Percentiles rank a stretch among this genome's conserved stretches.
phyloP scores from a whole-genome alignment of 192 early-diverging fungal genomes.

The Dissophora ornata region DNA sequence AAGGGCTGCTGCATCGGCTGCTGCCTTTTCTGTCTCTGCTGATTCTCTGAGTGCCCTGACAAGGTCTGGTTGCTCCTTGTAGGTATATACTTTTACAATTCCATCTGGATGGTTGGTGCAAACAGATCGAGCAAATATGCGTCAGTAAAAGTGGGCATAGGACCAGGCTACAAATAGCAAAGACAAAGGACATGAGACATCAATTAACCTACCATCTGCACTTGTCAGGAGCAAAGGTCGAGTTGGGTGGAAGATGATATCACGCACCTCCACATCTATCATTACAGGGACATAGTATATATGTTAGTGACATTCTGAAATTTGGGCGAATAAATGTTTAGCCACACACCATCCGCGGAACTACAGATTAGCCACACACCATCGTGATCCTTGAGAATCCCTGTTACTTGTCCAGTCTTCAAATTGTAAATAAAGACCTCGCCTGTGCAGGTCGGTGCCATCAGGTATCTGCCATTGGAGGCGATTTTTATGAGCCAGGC shows the following conservation, averaged over 20 bases:
- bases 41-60: conserved; percentile 37
- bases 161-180: too few species aligned
- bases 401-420: conserved; percentile 78
- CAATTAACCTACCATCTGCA: conserved; percentile 74
- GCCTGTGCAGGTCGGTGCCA: conserved; percentile 91
- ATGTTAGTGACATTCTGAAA: too few species aligned
- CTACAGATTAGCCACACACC: too few species aligned
- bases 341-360: too few species aligned
- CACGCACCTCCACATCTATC: conserved; percentile 89
- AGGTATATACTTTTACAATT: conserved; percentile 71
- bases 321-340: too few species aligned
- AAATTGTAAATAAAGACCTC: conserved; percentile 88
- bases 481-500: conserved; percentile 95
- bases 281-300: too few species aligned
- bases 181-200: too few species aligned
- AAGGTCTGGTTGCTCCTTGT: conserved; percentile 43
- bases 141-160: too few species aligned
- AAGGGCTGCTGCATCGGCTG: conserved; percentile 25
- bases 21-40: conserved; percentile 13
- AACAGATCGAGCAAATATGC: too few species aligned
- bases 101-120: too few species aligned
- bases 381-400: conserved; percentile 88
- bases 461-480: conserved; percentile 88
- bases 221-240: conserved; percentile 84
- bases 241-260: conserved; percentile 90